Base-by-base conservation (phyloP, 2,329 filamentous ascomycete species). In the Nemania sp. region DNA sequence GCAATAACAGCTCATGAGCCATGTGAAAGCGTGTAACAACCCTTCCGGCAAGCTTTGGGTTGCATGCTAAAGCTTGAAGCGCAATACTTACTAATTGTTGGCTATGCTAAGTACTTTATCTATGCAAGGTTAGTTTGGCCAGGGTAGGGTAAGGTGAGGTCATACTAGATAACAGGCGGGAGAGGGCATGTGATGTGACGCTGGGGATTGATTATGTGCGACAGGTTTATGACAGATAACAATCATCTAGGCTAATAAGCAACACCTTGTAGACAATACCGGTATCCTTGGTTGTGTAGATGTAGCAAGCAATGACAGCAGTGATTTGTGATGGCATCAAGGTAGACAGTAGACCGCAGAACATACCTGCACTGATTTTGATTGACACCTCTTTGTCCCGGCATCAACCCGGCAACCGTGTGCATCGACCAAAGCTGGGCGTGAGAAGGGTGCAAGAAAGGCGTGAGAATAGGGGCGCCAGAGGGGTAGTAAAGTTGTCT, bases 321-420 rank as follows among this genome's bases (percentile, higher is more conserved):
- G 25, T 29, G 25, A 29, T 29, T 29, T 29, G 25, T 29, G 25
- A 29, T 29, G 25, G 25, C 25, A 29, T 29, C 25, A 29, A 29
- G 25, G 3, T 4, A 4, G 25, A 29, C 25, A 29, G 7, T 29
- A 29, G 25, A 29, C 7, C 25, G 7, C 7, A 7, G 25, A 29
- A 29, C 25, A 29, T 29, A 29, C 25, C 25, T 29, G 25, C 7
- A 12, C 12, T 48, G 37, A 25, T 11, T 34, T 50, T 40, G 34
- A 32, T 20, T 34, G 32, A 17, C 43, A 18, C 37, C 25, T 56
- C 58, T 59, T 64, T 57, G 59, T 64, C 18, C 34, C 25, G 20
- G 48, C 43, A 57, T 52, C 52, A 58, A 59, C 48, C 43, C 13
- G 21, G 40, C 35, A 56, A 45, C 54, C 59, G 62, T 56, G 54